Conservation (phyloP, 805 yeast species). For the Barnettozyma wickerhamii region DNA sequence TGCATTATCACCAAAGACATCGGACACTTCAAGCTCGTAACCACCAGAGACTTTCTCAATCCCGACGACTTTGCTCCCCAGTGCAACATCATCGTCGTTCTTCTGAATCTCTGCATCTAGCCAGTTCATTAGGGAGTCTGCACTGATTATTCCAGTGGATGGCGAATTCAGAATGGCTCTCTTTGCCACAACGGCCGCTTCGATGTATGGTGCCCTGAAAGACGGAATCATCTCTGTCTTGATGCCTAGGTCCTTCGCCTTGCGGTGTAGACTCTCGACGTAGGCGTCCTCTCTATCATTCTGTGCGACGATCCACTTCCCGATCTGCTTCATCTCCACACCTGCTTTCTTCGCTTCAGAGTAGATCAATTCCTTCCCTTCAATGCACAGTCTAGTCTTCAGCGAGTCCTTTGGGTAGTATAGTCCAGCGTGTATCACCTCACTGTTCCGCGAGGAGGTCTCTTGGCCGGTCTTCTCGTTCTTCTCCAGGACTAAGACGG, state of each 20-base stretch:
- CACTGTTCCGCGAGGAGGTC: conserved; percentile 86
- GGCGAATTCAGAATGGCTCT: conserved; percentile 68
- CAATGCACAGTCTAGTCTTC: conserved; percentile 65
- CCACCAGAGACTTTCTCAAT: conserved; percentile 24
- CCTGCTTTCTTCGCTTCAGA: conserved; percentile 37
- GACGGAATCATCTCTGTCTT: conserved; percentile 55
- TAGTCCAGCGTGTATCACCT: conserved; percentile 88
- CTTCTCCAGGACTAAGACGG: conserved; percentile 66
- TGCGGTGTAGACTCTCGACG: conserved; percentile 47
- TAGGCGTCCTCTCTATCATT: conserved; percentile 56
- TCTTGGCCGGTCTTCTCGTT: conserved; percentile 66
- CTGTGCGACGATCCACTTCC: conserved; percentile 88
- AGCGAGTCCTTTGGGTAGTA: conserved; percentile 71
- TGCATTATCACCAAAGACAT: conserved; percentile 29
- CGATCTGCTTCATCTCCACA: conserved; percentile 61
- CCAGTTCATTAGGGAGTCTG: conserved; percentile 70
- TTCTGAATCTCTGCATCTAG: conserved; percentile 50
- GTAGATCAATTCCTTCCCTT: conserved; percentile 70
- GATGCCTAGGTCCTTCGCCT: conserved; percentile 47
- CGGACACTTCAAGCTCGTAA: conserved; percentile 30
- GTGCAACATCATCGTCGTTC: conserved; percentile 59
- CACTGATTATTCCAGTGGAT: conserved; percentile 78
- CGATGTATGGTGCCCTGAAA: conserved; percentile 40
- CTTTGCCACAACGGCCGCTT: conserved; percentile 65
- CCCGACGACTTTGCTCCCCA: conserved; percentile 53